Evolutionary conservation across 768 basidiomycete genomes (phyloP), one percentile per base, ranked within the genome.

Genomic region (Tulasnella sp.): DNA sequence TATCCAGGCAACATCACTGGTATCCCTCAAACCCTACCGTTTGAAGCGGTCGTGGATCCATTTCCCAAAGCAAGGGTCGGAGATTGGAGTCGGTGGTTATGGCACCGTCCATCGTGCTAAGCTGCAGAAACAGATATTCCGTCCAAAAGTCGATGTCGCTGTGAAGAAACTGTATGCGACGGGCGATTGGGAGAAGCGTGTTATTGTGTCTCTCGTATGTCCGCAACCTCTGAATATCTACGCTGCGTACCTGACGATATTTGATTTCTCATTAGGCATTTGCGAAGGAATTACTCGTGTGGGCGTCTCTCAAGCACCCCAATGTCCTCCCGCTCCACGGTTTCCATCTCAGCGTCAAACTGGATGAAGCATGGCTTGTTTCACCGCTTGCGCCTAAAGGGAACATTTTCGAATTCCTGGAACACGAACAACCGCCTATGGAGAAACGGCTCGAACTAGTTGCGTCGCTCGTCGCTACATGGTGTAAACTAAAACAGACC

Each of bases 311-410:
- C 15, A 34, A 37, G 17, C 50, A 51, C 23, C 12, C 34, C 7
- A 6, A 51, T 19, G 37, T 51, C 23, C 50, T 51, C 6, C 50
- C 50, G 17, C 36, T 51, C n/a, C 15, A 35, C 36, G 50, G 50
- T 21, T 51, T 51, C 36, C 36, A 51, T 35, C 32, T 51, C 34
- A 34, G 35, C 50, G 4, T 51, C n/a, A 27, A 27, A 5, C 21
- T 39, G 34, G 35, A 51, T 34, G 25, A 51, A 15, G 50, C 50
- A 36, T 35, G 32, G 50, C 32, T 51, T n/a, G 37, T 51, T 17
- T 51, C 34, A 17, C 50, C 50, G 19, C 37, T 31, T 27, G 36
- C 23, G 21, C 32, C 50, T 2, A 51, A 51, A 15, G 50, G 50
- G 37, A 51, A 39, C 12, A 25, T 39, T 4, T 31, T 23, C 11